Conservation (phyloP, 2,329 filamentous ascomycete genomes). For the Dactylellina leptospora region DNA sequence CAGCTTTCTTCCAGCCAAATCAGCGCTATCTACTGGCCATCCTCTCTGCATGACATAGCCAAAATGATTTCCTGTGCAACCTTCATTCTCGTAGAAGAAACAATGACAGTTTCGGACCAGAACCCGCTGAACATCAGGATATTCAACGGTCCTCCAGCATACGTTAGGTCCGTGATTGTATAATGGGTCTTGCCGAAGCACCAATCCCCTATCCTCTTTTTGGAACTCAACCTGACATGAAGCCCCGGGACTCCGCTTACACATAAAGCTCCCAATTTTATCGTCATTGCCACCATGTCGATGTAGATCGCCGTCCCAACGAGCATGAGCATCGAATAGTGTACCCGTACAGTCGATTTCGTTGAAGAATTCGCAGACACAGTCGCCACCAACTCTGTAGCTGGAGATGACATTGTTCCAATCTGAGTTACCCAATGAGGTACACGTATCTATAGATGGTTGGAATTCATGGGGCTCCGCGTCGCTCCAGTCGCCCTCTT, state of each 20-base stretch:
- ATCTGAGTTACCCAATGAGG: background rate
- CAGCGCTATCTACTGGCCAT: background rate
- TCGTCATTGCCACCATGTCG: constrained; percentile 5
- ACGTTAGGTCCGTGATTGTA: background rate
- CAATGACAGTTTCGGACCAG: constrained; percentile 1
- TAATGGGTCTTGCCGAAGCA: background rate
- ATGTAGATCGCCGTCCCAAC: background rate
- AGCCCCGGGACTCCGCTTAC: background rate
- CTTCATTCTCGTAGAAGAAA: background rate
- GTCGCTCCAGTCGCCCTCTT: background rate
- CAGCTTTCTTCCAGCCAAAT: background rate
- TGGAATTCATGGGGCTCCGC: background rate
- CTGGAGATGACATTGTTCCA: constrained; percentile 1
- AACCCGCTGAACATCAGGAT: background rate
- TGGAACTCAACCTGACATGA: background rate
- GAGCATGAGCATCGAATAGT: background rate
- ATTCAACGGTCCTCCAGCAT: background rate
- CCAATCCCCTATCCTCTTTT: background rate
- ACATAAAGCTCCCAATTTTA: constrained; percentile 11
- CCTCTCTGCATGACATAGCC: background rate
- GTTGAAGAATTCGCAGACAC: constrained; percentile 14
- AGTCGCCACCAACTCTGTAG: constrained; percentile 24
- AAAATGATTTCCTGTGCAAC: background rate
- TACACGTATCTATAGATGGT: background rate
- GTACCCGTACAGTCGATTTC: background rate